These are phyloP conservation scores for Albugo candida DNA, from an alignment of 352 stramenopile species.

Conservation along the genomic window DNA sequence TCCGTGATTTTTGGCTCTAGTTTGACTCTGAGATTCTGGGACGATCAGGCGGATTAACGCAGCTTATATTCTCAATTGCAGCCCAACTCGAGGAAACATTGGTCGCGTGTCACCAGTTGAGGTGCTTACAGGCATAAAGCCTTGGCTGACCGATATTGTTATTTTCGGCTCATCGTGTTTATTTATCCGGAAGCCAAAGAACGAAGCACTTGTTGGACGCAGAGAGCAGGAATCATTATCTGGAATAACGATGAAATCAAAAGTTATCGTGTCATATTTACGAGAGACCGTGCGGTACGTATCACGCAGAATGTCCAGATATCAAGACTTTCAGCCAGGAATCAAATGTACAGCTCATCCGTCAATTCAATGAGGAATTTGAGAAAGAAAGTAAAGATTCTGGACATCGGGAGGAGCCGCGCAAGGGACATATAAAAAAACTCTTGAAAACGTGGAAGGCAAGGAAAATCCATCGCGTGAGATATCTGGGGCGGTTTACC, in stretches of 20 bases:
- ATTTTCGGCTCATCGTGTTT: too few species aligned
- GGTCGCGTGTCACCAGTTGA: conserved; percentile 3
- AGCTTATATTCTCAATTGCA: background rate
- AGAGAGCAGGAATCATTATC: conserved; percentile 9
- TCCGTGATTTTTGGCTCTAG: background rate
- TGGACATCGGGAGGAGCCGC: too few species aligned
- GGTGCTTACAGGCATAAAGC: too few species aligned
- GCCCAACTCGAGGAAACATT: background rate
- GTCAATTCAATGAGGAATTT: too few species aligned
- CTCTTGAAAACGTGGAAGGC: too few species aligned
- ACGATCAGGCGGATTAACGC: background rate
- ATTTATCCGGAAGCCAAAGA: too few species aligned
- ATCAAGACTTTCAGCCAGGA: conserved; percentile 4
- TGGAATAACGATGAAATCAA: conserved; percentile 11
- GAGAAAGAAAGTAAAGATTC: too few species aligned
- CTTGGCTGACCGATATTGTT: too few species aligned
- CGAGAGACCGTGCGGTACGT: conserved; percentile 3
- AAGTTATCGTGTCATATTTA: conserved; percentile 6
- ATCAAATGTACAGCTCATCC: conserved; percentile 7
- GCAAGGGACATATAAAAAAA: too few species aligned
- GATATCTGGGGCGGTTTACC: too few species aligned
- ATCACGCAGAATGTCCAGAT: conserved; percentile 4
- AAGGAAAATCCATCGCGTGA: too few species aligned
- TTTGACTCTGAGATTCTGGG: background rate
- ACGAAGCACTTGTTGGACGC: too few species aligned